Base-by-base conservation (phyloP, 176 grass and related monocot genomes). In the Themeda triandra region DNA sequence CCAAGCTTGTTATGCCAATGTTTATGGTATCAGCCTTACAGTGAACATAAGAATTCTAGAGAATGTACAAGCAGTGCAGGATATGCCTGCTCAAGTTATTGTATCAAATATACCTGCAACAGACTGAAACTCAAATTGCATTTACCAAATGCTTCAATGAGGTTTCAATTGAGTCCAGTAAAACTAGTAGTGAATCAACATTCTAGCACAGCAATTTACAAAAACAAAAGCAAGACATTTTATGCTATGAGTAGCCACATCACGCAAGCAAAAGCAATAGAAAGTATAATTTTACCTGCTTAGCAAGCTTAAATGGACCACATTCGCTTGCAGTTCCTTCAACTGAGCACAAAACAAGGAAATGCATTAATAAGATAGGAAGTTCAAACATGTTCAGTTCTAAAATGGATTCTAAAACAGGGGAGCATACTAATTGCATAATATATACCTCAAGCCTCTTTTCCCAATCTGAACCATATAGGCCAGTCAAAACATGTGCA, bases 391-490 rank as follows among this genome's bases (percentile, higher is more conserved):
- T 75, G 36, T 5, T 45, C 29, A 58, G 9, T 72, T 71, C 40
- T 68, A 13, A 64, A 87, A 69, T 75, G 35, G 51, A 42, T 45
- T 73, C 42, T 66, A 19, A 79, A 81, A 65, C n/a, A 76, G 39
- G 84, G 51, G 23, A 75, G 6, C 37, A 25, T 5, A 60, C 10
- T 12, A 49, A 51, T 44, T 78, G 48, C 46, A 39, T 41, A 25
- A 64, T 24, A 71, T 24, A 71, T 94, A 99, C 96, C 96, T 96
- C 93, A 67, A 99, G 96, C 73, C 42, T 86, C 78, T 92, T 96
- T 86, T 99, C 93, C 93, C 96, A 99, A 73, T 95, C 89, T 81
- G 93, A 95, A 80, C 96, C 96, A 89, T 92, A 99, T 6, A 94
- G 68, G 28, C 87, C 93, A 72, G 58, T 65, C 29, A 99, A 66